Percentiles rank a stretch among this genome's conserved stretches.
These are phyloP conservation scores for Colletotrichum higginsianum DNA, from an alignment of 2,329 filamentous ascomycete genomes.

Conservation along the genomic window DNA sequence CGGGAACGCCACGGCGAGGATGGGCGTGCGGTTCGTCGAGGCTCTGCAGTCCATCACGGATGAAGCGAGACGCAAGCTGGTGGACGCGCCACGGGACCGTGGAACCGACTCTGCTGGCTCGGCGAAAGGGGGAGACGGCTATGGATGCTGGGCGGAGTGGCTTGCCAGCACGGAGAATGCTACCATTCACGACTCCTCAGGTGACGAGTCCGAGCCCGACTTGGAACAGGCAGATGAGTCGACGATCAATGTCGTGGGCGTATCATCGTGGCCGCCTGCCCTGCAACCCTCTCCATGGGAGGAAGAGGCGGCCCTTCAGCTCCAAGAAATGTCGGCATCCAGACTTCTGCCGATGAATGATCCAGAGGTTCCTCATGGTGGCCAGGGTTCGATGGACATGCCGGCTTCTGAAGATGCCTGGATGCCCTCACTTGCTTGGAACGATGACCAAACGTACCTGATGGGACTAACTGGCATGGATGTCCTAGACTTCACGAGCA, in stretches of 20 bases:
- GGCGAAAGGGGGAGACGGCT: constrained; percentile 10
- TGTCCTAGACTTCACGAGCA: constrained; percentile 45
- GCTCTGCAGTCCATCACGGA: constrained; percentile 45
- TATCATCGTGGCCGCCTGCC: background rate
- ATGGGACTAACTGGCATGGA: constrained; percentile 47
- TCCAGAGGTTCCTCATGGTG: constrained; percentile 2
- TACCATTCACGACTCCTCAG: background rate
- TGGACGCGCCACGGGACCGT: background rate
- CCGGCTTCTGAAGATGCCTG: background rate
- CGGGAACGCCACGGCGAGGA: constrained; percentile 47
- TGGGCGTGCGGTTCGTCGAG: constrained; percentile 48
- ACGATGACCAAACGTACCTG: constrained; percentile 46
- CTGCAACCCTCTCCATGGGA: constrained; percentile 20
- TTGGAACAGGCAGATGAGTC: background rate
- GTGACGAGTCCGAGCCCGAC: background rate
- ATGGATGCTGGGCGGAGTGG: constrained; percentile 46
- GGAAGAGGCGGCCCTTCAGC: constrained; percentile 19
- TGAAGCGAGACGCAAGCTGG: constrained; percentile 44
- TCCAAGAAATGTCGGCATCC: constrained; percentile 13
- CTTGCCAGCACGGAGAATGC: constrained; percentile 26
- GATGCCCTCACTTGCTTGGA: constrained; percentile 40
- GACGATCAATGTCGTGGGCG: background rate
- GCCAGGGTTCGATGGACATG: background rate
- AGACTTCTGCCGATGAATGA: background rate
- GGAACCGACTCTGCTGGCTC: background rate